Percentiles rank a stretch among this genome's conserved stretches.
Conservation (phyloP, 176 grass and related monocot species). For the Poa annua region DNA sequence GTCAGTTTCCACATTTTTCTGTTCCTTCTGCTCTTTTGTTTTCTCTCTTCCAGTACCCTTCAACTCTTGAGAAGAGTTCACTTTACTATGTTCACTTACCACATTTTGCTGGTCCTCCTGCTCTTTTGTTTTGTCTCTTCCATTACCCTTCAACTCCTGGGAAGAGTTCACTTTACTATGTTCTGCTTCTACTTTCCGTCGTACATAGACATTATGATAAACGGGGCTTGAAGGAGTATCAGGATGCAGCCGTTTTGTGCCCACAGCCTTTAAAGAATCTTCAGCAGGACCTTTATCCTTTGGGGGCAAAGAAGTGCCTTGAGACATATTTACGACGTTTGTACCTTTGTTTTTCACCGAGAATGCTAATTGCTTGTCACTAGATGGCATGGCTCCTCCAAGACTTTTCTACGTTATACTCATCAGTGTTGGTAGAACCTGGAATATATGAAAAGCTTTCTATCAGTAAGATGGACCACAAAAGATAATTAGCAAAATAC, state of each 20-base stretch:
- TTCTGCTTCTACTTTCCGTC: slow-evolving; percentile 67
- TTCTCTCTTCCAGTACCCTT: slow-evolving; percentile 43
- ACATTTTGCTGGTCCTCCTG: slow-evolving; percentile 43
- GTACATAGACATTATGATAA: slow-evolving; percentile 77
- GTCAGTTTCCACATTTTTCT: slow-evolving; percentile 57
- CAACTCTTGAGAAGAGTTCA: slow-evolving; percentile 52
- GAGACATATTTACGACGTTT: slow-evolving; percentile 50
- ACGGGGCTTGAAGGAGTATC: slow-evolving; percentile 59
- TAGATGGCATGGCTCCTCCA: slow-evolving; percentile 42
- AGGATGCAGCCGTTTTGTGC: slow-evolving; percentile 47
- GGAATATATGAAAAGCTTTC: slow-evolving; percentile 31
- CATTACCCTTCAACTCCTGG: slow-evolving; percentile 54
- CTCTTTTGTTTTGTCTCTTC: slow-evolving; percentile 44
- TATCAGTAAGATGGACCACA: slow-evolving; percentile 29
- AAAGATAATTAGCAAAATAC: slow-evolving; percentile 1
- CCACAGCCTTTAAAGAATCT: slow-evolving; percentile 48
- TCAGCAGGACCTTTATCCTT: slow-evolving; percentile 54
- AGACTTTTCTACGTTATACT: slow-evolving; percentile 24
- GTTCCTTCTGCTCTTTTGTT: slow-evolving; percentile 42
- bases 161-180: slow-evolving; percentile 60
- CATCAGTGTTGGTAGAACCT: slow-evolving; percentile 24
- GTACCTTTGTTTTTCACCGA: slow-evolving; percentile 50
- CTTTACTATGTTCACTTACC: slow-evolving; percentile 66
- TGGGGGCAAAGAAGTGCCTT: slow-evolving; percentile 32
- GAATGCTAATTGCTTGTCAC: slow-evolving; percentile 52